phyloP scores from a whole-genome alignment of 2,329 filamentous ascomycete species.

The Amylocarpus encephaloides region DNA sequence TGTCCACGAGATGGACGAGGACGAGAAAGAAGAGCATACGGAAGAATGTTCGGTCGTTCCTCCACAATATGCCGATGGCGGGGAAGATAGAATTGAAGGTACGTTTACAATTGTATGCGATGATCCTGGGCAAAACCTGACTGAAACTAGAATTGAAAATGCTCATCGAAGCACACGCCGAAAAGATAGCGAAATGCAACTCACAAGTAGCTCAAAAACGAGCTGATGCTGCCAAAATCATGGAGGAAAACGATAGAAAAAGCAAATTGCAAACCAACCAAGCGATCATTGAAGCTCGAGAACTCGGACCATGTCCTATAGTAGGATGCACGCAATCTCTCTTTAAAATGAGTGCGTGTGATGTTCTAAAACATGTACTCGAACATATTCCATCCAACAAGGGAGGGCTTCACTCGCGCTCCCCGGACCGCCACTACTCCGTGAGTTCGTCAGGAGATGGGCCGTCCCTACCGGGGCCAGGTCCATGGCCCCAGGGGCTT shows the following conservation, averaged over 20 bases:
- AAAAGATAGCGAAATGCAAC: background rate
- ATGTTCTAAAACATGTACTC: too few species aligned
- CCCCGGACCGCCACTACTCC: too few species aligned
- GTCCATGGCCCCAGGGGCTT: too few species aligned
- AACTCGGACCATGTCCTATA: too few species aligned
- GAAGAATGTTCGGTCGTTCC: background rate
- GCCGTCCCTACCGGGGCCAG: too few species aligned
- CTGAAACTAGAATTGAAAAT: background rate
- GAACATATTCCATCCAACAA: too few species aligned
- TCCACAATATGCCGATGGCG: background rate
- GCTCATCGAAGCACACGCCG: background rate
- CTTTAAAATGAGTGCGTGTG: too few species aligned
- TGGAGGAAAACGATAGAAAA: background rate
- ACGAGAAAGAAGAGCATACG: background rate
- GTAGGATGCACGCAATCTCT: too few species aligned
- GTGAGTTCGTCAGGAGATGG: too few species aligned
- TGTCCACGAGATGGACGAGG: background rate
- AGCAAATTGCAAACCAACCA: background rate
- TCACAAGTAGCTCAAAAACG: background rate
- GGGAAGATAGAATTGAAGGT: background rate
- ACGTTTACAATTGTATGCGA: background rate
- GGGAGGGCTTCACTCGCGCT: too few species aligned
- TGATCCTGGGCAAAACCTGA: background rate
- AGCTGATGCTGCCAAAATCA: background rate
- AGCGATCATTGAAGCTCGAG: too few species aligned